Evolutionary conservation across 2,329 filamentous ascomycete genomes (phyloP), one percentile per base, ranked within the genome.

Genomic region (Graphiopsis chlorocephala): DNA sequence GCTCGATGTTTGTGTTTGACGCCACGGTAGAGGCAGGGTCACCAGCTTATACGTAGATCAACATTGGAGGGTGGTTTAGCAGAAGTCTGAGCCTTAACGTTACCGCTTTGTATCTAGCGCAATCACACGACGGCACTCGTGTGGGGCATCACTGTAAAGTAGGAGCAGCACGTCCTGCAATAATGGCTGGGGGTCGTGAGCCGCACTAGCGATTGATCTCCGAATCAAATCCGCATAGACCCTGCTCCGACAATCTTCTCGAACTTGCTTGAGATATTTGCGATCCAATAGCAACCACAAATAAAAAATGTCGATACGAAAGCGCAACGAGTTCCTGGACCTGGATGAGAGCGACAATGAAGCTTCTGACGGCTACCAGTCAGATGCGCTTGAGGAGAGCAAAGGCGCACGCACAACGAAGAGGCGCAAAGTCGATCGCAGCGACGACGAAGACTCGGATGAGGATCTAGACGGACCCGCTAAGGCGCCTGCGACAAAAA

Each of bases 251-350:
- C 20, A 31, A n/a, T 31, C 28, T 58, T 58, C 25, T 58, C 20
- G 55, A 42, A 42, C 23, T 38, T 58, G 5, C 15, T n/a, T n/a
- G n/a, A n/a, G n/a, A 25, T 38, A 10, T n/a, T 58, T 26, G 55
- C 55, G 33, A 26, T 45, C 38, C 10, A 15, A 50, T 50, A 17
- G 35, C 3, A 6, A 23, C 15, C 29, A 28, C 7, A 1, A 45
- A 7, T n/a, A 38, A 50, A 68, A 29, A 56, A 92, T 93, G 90
- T 78, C 88, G 1, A 81, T 86, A 47, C 85, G 88, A 73, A 92
- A 90, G 73, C 85, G 85, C 70, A 92, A 92, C 75, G 85, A 90
- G 61, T 93, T 89, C 71, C 84, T 93, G 64, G 81, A 83, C n/a
- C 77, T 76, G 23, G 77, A 77, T 26, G 78, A 78, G 29, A 78